A percentile compares a stretch with the other conserved stretches of the same genome.
These are phyloP conservation scores for Trichoderma endophyticum DNA, from an alignment of 2,329 filamentous ascomycete genomes.

Conservation along the genomic window DNA sequence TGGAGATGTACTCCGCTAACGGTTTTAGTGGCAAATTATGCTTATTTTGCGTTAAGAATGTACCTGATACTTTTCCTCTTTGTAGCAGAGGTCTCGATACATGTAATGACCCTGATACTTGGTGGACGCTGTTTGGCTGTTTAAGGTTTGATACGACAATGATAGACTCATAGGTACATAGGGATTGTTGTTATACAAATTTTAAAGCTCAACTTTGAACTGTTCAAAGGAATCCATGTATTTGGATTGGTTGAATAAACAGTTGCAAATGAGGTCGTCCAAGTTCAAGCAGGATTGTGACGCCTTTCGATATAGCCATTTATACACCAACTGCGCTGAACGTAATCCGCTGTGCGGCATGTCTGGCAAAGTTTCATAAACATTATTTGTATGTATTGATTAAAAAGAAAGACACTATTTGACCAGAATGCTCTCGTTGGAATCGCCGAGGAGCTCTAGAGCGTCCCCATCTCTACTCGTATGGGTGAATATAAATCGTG, in stretches of 20 bases:
- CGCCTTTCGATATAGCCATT: neutral
- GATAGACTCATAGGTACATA: no score
- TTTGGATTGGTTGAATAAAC: no score
- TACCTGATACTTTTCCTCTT: neutral
- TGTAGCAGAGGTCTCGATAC: neutral
- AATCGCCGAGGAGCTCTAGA: neutral
- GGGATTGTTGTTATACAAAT: no score
- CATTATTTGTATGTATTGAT: neutral
- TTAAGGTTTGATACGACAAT: no score
- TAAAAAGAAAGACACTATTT: neutral
- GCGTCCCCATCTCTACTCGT: neutral
- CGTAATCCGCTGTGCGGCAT: neutral
- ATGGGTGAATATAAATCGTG: neutral
- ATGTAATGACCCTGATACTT: no score
- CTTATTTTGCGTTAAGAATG: neutral
- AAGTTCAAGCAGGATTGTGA: neutral
- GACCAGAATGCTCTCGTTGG: neutral
- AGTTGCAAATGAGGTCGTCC: neutral
- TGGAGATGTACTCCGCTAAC: neutral
- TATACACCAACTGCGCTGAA: neutral
- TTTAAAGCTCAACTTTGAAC: no score
- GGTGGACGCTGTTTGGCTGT: no score
- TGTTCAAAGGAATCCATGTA: no score
- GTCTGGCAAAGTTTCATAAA: no score
- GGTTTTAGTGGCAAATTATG: neutral